phyloP scores from a whole-genome alignment of 352 stramenopile species.

The Phytophthora colocasiae region DNA sequence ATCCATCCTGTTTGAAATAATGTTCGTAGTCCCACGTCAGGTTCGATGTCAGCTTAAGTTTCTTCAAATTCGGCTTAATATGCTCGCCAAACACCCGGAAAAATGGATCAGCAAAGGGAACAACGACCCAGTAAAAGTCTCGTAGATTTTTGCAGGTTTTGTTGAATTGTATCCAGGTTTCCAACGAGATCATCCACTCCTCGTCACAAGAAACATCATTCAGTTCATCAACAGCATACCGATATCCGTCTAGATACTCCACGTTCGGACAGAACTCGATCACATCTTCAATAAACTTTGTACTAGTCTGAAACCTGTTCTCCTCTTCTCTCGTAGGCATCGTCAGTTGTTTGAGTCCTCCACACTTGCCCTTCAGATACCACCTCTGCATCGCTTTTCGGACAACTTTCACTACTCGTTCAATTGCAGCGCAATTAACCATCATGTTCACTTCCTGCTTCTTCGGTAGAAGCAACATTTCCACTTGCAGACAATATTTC shows the following conservation, averaged over 20 bases:
- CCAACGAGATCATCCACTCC: slow-evolving; percentile 44
- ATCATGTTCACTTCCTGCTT: slow-evolving; percentile 22
- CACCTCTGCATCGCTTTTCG: slow-evolving; percentile 41
- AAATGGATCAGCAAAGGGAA: slow-evolving; percentile 49
- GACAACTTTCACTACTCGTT: slow-evolving; percentile 33
- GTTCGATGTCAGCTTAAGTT: slow-evolving; percentile 44
- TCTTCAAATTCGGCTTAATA: slow-evolving; percentile 44
- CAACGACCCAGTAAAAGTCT: slow-evolving; percentile 48
- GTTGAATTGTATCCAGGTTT: slow-evolving; percentile 47
- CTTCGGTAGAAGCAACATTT: slow-evolving; percentile 38
- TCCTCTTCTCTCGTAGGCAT: slow-evolving; percentile 35
- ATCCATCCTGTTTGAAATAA: slow-evolving; percentile 39
- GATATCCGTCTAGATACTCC: slow-evolving; percentile 46
- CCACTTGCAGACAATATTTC: slow-evolving; percentile 41
- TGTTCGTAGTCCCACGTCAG: slow-evolving; percentile 46
- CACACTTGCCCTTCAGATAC: slow-evolving; percentile 37
- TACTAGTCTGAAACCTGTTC: slow-evolving; percentile 27
- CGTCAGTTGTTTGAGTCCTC: slow-evolving; percentile 45
- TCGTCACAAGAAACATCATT: slow-evolving; percentile 39
- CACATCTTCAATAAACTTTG: slow-evolving; percentile 42
- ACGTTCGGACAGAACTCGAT: slow-evolving; percentile 43
- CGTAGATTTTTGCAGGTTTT: slow-evolving; percentile 43
- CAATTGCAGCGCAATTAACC: slow-evolving; percentile 14
- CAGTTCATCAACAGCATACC: slow-evolving; percentile 38
- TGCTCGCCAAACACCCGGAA: slow-evolving; percentile 51